These are phyloP conservation scores for Penicillium robsamsonii DNA, from an alignment of 495 filamentous ascomycete genomes.

Conservation along the genomic window DNA sequence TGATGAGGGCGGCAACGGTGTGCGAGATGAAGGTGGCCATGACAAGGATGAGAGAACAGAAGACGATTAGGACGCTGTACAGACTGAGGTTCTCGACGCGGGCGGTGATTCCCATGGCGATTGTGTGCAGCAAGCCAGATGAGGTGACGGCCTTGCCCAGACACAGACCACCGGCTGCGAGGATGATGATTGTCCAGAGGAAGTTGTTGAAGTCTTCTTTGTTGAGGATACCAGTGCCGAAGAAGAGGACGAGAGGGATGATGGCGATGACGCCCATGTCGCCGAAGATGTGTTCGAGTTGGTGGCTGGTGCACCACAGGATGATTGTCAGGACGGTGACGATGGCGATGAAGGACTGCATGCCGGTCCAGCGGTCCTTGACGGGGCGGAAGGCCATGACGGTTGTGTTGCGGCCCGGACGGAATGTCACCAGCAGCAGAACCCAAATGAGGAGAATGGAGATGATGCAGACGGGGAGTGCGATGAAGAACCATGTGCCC, in stretches of 20 bases:
- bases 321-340: constrained; percentile 85
- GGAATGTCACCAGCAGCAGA: constrained; percentile 80
- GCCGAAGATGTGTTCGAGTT: constrained; percentile 81
- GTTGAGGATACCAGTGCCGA: constrained; percentile 93
- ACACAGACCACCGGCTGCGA: constrained; percentile 89
- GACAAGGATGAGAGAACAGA: constrained; percentile 80
- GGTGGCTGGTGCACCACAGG: constrained; percentile 90
- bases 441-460: constrained; percentile 88
- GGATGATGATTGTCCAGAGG: constrained; percentile 99
- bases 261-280: constrained; percentile 99
- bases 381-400: constrained; percentile 89
- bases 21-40: constrained; percentile 98
- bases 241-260: constrained; percentile 93
- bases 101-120: constrained; percentile 71
- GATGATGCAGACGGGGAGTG: constrained; percentile 87
- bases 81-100: constrained; percentile 75
- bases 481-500: constrained; percentile 95
- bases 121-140: constrained; percentile 87
- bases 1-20: constrained; percentile 93
- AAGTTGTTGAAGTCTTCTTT: constrained; percentile 99
- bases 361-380: constrained; percentile 80
- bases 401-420: constrained; percentile 77
- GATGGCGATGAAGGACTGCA: constrained; percentile 88
- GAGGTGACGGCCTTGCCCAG: constrained; percentile 93
- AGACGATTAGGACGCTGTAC: constrained; percentile 85